These are phyloP conservation scores for Globisporangium yorkense DNA, from an alignment of 352 stramenopile genomes.

Conservation along the genomic window DNA sequence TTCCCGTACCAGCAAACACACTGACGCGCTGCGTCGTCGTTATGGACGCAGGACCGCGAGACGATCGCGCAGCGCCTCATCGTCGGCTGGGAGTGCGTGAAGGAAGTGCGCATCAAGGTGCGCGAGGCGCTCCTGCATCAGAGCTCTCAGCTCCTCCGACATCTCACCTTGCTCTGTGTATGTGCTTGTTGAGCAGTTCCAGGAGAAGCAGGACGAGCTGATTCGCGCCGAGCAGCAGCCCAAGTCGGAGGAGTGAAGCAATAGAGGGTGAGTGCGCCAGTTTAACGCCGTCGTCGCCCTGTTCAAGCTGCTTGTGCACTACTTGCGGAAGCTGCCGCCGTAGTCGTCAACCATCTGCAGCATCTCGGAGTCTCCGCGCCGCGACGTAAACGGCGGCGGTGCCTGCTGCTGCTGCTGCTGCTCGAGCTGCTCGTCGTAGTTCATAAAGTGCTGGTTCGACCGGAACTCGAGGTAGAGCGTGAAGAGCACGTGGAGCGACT, in stretches of 20 bases:
- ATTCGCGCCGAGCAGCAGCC: constrained; percentile 1
- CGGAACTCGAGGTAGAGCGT: constrained; percentile 91
- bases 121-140: neutral
- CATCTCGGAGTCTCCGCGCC: constrained; percentile 17
- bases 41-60: constrained; percentile 43
- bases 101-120: constrained; percentile 75
- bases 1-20: neutral
- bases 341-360: constrained; percentile 19
- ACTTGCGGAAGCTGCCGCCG: constrained; percentile 40
- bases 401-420: constrained; percentile 6
- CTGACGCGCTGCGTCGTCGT: neutral
- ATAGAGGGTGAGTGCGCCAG: neutral
- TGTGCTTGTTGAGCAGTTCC: constrained; percentile 25
- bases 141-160: too few relatives aligned
- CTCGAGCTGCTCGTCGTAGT: constrained; percentile 57
- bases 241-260: neutral
- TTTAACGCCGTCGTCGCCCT: neutral
- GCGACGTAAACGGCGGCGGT: constrained; percentile 30
- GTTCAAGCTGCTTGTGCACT: neutral
- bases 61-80: constrained; percentile 76
- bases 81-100: constrained; percentile 68
- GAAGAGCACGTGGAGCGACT: constrained; percentile 95
- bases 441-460: constrained; percentile 93
- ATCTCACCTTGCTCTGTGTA: constrained; percentile 1
- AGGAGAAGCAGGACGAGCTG: constrained; percentile 44